Evolutionary conservation across 106 monocot species (phyloP).

Genomic region (Acorus gramineus): DNA sequence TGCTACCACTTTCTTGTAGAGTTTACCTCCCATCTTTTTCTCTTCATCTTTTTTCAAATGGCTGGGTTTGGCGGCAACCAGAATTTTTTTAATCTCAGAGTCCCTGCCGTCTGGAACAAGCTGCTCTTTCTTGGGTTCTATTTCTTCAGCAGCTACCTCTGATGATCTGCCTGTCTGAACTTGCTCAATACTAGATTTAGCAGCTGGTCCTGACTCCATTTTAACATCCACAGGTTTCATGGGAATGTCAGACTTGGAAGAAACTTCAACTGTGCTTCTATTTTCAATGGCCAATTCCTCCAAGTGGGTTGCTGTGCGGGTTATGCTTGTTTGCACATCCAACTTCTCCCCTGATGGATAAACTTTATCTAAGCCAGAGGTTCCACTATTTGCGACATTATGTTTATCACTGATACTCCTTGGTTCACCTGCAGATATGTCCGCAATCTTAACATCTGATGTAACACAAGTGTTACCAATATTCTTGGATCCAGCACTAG

Average conservation of each 20-base stretch:
- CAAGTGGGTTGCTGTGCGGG: neutral
- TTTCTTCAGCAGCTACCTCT: constrained; percentile 1
- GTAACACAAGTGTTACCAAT: constrained; percentile 5
- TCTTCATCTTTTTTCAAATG: constrained; percentile 1
- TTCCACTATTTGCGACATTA: neutral
- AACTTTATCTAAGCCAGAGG: neutral
- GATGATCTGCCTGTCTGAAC: constrained; percentile 5
- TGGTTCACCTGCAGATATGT: neutral
- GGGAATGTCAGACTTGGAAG: constrained; percentile 2
- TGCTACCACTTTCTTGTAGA: constrained; percentile 33
- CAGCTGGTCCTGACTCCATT: constrained; percentile 3
- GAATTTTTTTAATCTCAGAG: constrained; percentile 9
- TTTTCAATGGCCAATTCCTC: constrained; percentile 4
- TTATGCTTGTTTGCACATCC: neutral
- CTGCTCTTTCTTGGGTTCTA: constrained; percentile 1
- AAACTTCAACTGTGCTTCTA: constrained; percentile 1
- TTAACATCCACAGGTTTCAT: neutral
- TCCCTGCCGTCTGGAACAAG: constrained; percentile 10
- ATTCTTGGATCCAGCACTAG: constrained; percentile 8
- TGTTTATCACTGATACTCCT: constrained; percentile 1
- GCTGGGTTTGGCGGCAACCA: constrained; percentile 8
- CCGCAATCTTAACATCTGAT: constrained; percentile 7
- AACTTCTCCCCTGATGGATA: constrained; percentile 4
- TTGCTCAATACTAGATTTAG: constrained; percentile 11
- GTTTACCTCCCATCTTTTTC: neutral